Base-by-base conservation (phyloP, 495 filamentous ascomycete genomes). In the Rusavskia elegans region DNA sequence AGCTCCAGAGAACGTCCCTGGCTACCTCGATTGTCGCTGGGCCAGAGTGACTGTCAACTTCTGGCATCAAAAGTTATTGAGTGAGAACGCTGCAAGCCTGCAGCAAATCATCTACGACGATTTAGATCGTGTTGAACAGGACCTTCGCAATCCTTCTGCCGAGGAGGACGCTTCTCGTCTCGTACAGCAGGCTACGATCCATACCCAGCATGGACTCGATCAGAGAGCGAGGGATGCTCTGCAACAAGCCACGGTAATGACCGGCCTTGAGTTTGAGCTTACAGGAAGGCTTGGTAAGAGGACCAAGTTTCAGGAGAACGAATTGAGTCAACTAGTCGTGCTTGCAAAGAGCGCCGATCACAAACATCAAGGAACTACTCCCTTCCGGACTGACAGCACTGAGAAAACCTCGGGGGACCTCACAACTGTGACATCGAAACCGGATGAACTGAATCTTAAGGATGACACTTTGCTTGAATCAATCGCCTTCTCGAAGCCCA, bases 401-500 rank as follows among this genome's bases (percentile, higher is more conserved):
- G 27, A 53, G 10, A n/a, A 49, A 21, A 20, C 35, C 20, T 11
- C 7, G 32, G 32, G 9, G 9, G 32, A 35, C 13, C 2, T 35
- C 6, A 35, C 8, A 2, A 4, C 2, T 3, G 44, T 21, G 9
- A 2, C 16, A 19, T 23, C 17, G 21, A 55, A 53, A 21, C 16
- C 19, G 1, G 14, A 36, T 49, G 27, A 48, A 13, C 38, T 96
- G 13, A 75, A 81, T 40, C 66, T 97, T 19, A 87, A 96, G 59
- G 88, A 97, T 58, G 92, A 99, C 64, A 99, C 92, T 0, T 71
- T 99, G 7, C 68, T 97, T 23, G 93, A 99, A 63, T 75, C 78
- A 5, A 85, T 97, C 46, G 74, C 81, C 7, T 99, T 97, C 60
- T 69, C 78, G 0, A 74, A 82, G 35, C 6, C 51, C 7, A 38